Evolutionary conservation across 441 rosid genomes (phyloP).

Genomic region (Euphorbia celastroides): DNA sequence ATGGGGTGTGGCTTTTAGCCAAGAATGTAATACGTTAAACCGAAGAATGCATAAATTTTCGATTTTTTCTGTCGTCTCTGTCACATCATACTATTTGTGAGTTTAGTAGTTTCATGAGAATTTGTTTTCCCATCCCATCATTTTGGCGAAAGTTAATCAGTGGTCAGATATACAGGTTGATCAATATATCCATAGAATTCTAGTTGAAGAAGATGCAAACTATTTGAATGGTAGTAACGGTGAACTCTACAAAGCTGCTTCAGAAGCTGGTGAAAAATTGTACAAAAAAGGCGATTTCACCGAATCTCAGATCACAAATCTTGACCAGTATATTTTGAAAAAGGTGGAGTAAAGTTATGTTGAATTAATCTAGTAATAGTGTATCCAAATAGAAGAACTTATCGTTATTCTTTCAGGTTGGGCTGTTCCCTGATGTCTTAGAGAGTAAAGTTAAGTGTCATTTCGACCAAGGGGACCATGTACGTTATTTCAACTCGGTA

Average conservation of each 20-base stretch:
- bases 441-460: conserved; percentile 63
- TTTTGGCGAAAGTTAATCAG: background rate
- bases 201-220: conserved; percentile 72
- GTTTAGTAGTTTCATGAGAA: background rate
- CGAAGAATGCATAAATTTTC: conserved; percentile 17
- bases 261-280: conserved; percentile 63
- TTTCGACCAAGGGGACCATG: conserved; percentile 70
- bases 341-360: conserved; percentile 42
- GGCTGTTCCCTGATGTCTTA: conserved; percentile 75
- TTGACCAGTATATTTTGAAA: conserved; percentile 55
- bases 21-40: conserved; percentile 55
- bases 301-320: conserved; percentile 50
- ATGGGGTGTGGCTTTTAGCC: conserved; percentile 79
- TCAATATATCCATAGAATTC: conserved; percentile 71
- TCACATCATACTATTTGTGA: background rate
- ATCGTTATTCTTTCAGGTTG: conserved; percentile 47
- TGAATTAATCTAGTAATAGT: conserved; percentile 12
- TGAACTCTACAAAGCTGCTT: conserved; percentile 54
- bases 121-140: background rate
- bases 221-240: conserved; percentile 27
- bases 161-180: conserved; percentile 44
- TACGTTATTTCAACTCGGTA: conserved; percentile 31
- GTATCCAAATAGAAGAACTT: conserved; percentile 13
- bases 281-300: conserved; percentile 67
- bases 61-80: background rate